These are phyloP conservation scores for Diaporthe eres DNA, from an alignment of 2,329 filamentous ascomycete genomes.

Conservation along the genomic window DNA sequence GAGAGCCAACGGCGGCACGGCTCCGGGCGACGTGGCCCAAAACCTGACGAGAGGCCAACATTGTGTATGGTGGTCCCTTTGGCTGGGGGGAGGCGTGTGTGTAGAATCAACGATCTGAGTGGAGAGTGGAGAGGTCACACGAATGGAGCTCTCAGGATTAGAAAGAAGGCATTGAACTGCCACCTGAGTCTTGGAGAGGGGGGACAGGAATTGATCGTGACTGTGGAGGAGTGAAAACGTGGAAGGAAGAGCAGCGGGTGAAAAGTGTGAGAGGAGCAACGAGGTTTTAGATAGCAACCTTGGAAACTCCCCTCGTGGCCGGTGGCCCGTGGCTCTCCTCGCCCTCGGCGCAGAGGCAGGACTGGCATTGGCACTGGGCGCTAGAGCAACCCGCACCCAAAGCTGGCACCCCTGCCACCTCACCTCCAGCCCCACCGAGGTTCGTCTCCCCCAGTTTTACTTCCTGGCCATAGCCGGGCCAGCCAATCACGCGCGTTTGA, in stretches of 20 bases:
- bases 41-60: conserved; percentile 81
- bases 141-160: conserved; percentile 45
- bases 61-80: conserved; percentile 57
- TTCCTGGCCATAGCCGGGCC: conserved; percentile 33
- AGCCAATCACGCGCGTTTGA: conserved; percentile 37
- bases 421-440: conserved; percentile 30
- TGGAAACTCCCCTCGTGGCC: conserved; percentile 25
- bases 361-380: conserved; percentile 35
- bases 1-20: conserved; percentile 70
- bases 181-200: conserved; percentile 32
- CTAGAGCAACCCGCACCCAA: conserved; percentile 26
- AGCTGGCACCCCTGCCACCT: conserved; percentile 38
- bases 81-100: conserved; percentile 33
- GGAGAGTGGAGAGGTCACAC: conserved; percentile 43
- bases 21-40: conserved; percentile 75
- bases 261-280: conserved; percentile 40
- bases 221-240: conserved; percentile 31
- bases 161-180: conserved; percentile 39
- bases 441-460: conserved; percentile 31
- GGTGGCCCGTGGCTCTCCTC: conserved; percentile 36
- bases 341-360: conserved; percentile 36
- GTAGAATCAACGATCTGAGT: conserved; percentile 30
- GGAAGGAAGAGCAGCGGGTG: conserved; percentile 5
- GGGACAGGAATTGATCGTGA: conserved; percentile 20
- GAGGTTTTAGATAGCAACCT: conserved; percentile 43